Conservation (phyloP, 495 filamentous ascomycete genomes). For the Neurospora sp. region DNA sequence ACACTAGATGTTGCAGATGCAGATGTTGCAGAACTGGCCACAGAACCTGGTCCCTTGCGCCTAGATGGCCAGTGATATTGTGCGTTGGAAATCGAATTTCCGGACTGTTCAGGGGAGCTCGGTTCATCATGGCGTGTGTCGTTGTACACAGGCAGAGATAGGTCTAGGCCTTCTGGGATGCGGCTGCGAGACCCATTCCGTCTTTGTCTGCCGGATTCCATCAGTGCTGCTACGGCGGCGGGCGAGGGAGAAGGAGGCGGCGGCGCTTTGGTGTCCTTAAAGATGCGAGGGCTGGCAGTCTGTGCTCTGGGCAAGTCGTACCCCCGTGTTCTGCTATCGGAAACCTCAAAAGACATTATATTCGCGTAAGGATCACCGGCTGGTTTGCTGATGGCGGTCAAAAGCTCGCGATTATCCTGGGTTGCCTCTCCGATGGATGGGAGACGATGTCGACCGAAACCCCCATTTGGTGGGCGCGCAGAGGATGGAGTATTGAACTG, state of each 20-base stretch:
- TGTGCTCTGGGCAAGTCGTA: constrained; percentile 27
- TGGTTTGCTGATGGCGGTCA: constrained; percentile 17
- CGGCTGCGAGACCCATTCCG: constrained; percentile 68
- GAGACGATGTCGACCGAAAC: constrained; percentile 55
- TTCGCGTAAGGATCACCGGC: constrained; percentile 12
- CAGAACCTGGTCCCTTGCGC: constrained; percentile 36
- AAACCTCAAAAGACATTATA: constrained; percentile 9
- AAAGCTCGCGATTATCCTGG: constrained; percentile 24
- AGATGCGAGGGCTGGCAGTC: constrained; percentile 42
- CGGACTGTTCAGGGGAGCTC: constrained; percentile 41
- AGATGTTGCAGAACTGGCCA: constrained; percentile 36
- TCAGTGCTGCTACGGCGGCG: constrained; percentile 36
- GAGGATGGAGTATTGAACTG: constrained; percentile 57
- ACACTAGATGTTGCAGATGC: constrained; percentile 26
- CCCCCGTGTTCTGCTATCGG: constrained; percentile 3
- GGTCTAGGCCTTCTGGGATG: constrained; percentile 72
- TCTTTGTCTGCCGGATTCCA: constrained; percentile 38
- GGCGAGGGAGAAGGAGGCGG: constrained; percentile 44
- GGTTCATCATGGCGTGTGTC: constrained; percentile 40
- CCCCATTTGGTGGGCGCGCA: constrained; percentile 57
- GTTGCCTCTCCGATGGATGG: constrained; percentile 78
- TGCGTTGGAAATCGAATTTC: constrained; percentile 26
- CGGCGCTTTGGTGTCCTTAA: constrained; percentile 28
- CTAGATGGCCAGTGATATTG: constrained; percentile 38
- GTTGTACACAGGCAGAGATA: constrained; percentile 55